phyloP scores from a whole-genome alignment of 768 basidiomycete species.

The Serendipita indica region DNA sequence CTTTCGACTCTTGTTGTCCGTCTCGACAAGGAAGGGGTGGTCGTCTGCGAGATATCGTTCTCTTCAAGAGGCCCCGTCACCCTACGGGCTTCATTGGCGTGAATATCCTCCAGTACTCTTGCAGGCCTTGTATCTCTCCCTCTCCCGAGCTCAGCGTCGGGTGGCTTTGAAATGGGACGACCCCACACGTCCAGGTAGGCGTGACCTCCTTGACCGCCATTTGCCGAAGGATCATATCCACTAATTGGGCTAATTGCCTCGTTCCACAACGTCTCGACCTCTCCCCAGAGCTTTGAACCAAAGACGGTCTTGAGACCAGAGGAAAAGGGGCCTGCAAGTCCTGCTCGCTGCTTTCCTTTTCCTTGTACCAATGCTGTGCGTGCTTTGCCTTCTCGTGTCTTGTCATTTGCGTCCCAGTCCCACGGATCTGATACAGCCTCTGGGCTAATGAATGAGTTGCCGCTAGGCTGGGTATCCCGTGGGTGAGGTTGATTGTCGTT shows the following conservation, averaged over 20 bases:
- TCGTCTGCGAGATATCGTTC: not conserved
- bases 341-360: not conserved
- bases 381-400: not conserved
- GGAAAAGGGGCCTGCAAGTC: not conserved
- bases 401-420: not conserved
- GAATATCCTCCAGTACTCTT: no score
- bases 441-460: no score
- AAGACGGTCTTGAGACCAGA: not conserved
- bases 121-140: no score
- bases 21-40: not conserved
- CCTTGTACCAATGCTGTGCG: not conserved
- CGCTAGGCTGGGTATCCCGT: no score
- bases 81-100: no score
- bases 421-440: no score
- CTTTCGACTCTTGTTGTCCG: not conserved
- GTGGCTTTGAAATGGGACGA: not conserved
- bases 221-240: not conserved
- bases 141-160: no score
- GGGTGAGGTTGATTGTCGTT: no score
- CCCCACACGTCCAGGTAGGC: slow-evolving; percentile 5
- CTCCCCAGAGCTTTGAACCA: slow-evolving; percentile 2
- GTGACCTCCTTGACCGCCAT: not conserved
- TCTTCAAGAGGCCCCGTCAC: not conserved
- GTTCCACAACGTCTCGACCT: not conserved
- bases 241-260: not conserved